A percentile compares a stretch with the other conserved stretches of the same genome.
Conservation (phyloP, 768 basidiomycete species). For the Suillus placidus region DNA sequence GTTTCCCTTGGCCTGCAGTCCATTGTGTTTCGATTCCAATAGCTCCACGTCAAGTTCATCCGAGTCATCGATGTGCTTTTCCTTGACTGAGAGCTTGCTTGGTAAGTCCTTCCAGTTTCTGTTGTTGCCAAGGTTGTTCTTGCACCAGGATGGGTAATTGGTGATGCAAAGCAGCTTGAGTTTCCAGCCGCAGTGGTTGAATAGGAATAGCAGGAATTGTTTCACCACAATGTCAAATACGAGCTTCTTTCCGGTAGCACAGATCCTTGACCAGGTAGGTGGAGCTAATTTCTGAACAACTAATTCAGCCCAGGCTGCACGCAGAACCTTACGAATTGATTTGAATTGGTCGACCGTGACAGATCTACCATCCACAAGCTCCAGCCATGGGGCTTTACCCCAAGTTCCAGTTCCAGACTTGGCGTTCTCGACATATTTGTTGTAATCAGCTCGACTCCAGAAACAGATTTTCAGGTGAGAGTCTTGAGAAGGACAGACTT, state of each 20-base stretch:
- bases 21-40: neutral
- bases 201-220: neutral
- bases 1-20: neutral
- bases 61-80: neutral
- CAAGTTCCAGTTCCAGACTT: too few species aligned
- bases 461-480: neutral
- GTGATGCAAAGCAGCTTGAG: neutral
- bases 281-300: too few species aligned
- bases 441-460: neutral
- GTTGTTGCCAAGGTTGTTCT: neutral
- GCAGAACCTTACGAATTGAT: too few species aligned
- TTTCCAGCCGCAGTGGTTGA: neutral
- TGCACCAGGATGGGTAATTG: too few species aligned
- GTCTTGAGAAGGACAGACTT: neutral
- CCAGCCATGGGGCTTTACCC: too few species aligned
- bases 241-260: neutral
- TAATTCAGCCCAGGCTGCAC: too few species aligned
- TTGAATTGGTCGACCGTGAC: too few species aligned
- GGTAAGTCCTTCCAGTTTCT: neutral
- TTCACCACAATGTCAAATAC: neutral
- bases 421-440: too few species aligned
- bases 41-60: neutral
- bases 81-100: neutral
- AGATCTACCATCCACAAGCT: too few species aligned
- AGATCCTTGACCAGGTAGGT: neutral